A percentile compares a stretch with the other conserved stretches of the same genome.
Evolutionary conservation across 345 rosid species (phyloP).

Genomic region (Eucalyptus tenuipes): DNA sequence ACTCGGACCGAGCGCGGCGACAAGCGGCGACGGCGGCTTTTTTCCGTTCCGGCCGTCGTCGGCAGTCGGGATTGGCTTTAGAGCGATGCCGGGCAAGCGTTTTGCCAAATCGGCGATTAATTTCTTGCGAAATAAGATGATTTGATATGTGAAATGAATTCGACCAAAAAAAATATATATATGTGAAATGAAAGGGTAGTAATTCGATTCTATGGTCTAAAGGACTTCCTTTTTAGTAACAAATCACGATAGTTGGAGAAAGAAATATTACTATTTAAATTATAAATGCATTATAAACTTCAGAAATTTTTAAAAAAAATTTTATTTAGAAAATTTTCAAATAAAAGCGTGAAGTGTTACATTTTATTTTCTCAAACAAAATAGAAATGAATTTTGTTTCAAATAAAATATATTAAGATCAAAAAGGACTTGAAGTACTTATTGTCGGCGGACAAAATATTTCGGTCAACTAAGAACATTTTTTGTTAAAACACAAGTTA

Average conservation of each 20-base stretch:
- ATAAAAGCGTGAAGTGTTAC: rapidly evolving
- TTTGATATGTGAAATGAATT: background rate
- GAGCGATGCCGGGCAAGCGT: background rate
- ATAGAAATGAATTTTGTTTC: rapidly evolving
- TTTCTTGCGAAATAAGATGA: background rate
- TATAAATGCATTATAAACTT: background rate
- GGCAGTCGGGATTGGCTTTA: background rate
- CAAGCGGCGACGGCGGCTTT: background rate
- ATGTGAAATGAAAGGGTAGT: background rate
- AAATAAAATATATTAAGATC: rapidly evolving
- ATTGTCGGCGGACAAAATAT: rapidly evolving
- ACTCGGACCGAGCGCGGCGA: background rate
- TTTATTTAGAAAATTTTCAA: too few relatives aligned
- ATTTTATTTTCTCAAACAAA: too few relatives aligned
- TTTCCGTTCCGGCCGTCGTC: background rate
- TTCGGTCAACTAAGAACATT: too few relatives aligned
- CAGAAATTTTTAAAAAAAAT: background rate
- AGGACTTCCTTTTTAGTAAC: background rate
- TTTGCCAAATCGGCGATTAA: background rate
- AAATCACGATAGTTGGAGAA: background rate
- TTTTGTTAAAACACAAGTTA: too few relatives aligned
- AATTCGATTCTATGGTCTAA: background rate
- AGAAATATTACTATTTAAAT: too few relatives aligned
- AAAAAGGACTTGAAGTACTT: rapidly evolving
- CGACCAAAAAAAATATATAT: too few relatives aligned